phyloP scores from a whole-genome alignment of 192 early-diverging fungal genomes.

The Entomortierella beljakovae region DNA sequence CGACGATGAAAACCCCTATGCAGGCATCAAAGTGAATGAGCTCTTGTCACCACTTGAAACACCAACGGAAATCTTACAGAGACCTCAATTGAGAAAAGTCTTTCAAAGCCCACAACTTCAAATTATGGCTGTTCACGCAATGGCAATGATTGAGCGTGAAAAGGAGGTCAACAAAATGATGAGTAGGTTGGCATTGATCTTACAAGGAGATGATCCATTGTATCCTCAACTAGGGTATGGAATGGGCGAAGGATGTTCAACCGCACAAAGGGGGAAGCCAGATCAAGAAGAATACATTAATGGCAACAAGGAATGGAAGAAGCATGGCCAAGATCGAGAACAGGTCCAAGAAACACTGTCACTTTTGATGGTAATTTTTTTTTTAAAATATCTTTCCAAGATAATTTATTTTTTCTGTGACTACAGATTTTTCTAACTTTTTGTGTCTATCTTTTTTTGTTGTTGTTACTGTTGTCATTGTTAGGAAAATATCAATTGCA shows the following conservation, averaged over 20 bases:
- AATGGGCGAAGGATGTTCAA: conserved; percentile 44
- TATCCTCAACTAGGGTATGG: conserved; percentile 68
- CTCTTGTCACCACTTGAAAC: conserved; percentile 66
- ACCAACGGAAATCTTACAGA: conserved; percentile 62
- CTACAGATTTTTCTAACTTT: not conserved
- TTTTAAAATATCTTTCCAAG: not conserved
- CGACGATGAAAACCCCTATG: conserved; percentile 71
- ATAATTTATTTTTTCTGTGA: not conserved
- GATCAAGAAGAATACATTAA: conserved; percentile 31
- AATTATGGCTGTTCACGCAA: conserved; percentile 63
- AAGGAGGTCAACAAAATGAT: conserved; percentile 69
- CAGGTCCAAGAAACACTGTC: conserved; percentile 44
- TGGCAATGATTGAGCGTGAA: conserved; percentile 75
- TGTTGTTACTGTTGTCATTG: not conserved
- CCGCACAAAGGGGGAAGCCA: conserved; percentile 38
- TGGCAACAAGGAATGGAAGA: conserved; percentile 42
- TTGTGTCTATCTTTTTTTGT: not conserved
- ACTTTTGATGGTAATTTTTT: conserved; percentile 36
- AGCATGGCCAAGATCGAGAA: conserved; percentile 40
- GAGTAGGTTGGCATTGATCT: conserved; percentile 61
- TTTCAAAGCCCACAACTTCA: conserved; percentile 66
- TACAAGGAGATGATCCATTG: conserved; percentile 72
- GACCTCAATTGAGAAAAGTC: conserved; percentile 62
- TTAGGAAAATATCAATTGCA: conserved; percentile 71
- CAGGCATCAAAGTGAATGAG: conserved; percentile 69